phyloP scores from a whole-genome alignment of 2,329 filamentous ascomycete species.

The Myriosclerotinia curreyana region DNA sequence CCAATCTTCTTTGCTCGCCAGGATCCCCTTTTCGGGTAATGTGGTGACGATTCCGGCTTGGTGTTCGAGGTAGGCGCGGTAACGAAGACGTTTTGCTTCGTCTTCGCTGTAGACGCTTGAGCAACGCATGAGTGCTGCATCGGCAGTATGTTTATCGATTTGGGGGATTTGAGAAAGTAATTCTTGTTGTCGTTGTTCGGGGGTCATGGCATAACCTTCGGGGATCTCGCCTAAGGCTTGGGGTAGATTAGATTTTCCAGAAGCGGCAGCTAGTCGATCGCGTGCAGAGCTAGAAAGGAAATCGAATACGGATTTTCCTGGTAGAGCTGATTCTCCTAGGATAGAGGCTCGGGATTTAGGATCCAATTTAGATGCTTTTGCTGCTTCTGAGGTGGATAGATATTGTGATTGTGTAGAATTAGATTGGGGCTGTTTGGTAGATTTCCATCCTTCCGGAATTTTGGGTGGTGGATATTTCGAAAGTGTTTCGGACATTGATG shows the following conservation, averaged over 20 bases:
- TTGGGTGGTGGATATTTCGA: constrained; percentile 59
- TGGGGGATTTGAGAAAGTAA: constrained; percentile 58
- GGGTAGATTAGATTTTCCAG: constrained; percentile 74
- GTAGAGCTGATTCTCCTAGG: constrained; percentile 75
- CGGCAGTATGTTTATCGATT: constrained; percentile 63
- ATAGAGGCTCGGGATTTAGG: constrained; percentile 73
- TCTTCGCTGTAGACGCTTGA: constrained; percentile 76
- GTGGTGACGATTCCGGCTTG: constrained; percentile 60
- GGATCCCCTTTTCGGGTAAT: constrained; percentile 50
- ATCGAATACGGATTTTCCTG: constrained; percentile 94
- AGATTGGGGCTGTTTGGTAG: constrained; percentile 49
- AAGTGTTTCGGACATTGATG: constrained; percentile 45
- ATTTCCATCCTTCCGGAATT: constrained; percentile 73
- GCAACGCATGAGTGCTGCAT: constrained; percentile 65
- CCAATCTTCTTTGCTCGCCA: constrained; percentile 67
- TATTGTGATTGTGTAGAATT: constrained; percentile 44
- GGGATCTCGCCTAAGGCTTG: constrained; percentile 73
- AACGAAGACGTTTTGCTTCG: constrained; percentile 73
- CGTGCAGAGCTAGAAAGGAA: constrained; percentile 77
- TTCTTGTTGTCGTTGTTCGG: constrained; percentile 59
- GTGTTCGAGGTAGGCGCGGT: constrained; percentile 76
- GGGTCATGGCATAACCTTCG: constrained; percentile 58
- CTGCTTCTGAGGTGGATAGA: constrained; percentile 70
- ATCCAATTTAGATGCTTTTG: constrained; percentile 72
- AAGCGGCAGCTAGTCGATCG: constrained; percentile 70